Conservation (phyloP, 2,329 filamentous ascomycete species). For the Diaporthe sp. region DNA sequence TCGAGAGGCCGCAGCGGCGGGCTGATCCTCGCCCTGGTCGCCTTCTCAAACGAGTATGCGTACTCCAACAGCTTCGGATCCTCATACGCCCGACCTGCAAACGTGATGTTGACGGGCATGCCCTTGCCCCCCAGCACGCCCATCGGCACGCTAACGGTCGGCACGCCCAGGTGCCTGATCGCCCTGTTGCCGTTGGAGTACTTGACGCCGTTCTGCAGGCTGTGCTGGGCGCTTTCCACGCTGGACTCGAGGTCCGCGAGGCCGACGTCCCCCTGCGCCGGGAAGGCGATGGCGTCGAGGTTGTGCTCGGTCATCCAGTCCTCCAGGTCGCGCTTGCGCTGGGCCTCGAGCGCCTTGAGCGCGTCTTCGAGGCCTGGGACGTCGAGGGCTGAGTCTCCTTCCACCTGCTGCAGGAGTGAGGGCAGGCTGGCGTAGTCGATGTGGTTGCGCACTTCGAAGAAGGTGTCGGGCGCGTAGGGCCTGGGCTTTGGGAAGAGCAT, state of each 20-base stretch:
- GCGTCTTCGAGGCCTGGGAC: conserved; percentile 54
- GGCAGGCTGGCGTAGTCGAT: not conserved
- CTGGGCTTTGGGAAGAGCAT: conserved; percentile 49
- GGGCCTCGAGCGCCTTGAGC: conserved; percentile 56
- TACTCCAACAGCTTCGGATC: conserved; percentile 48
- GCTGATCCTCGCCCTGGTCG: not conserved
- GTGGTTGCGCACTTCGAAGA: not conserved
- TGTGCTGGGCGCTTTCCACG: conserved; percentile 45
- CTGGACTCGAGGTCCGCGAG: conserved; percentile 57
- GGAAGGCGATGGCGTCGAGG: conserved; percentile 60
- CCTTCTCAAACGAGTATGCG: conserved; percentile 39
- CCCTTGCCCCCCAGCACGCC: conserved; percentile 54
- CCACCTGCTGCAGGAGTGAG: conserved; percentile 9
- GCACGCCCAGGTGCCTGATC: conserved; percentile 64
- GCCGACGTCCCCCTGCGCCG: conserved; percentile 61
- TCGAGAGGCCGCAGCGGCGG: not conserved
- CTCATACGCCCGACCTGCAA: conserved; percentile 59
- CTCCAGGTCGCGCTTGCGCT: conserved; percentile 60
- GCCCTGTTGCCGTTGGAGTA: conserved; percentile 65
- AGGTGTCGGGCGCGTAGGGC: conserved; percentile 2
- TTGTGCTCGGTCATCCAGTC: conserved; percentile 56
- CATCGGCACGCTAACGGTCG: conserved; percentile 65
- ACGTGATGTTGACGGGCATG: conserved; percentile 65
- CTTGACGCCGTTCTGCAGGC: conserved; percentile 60
- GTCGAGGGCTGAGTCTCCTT: conserved; percentile 48